Base-by-base conservation (phyloP, 2,329 filamentous ascomycete species). In the Epichloe elymi region DNA sequence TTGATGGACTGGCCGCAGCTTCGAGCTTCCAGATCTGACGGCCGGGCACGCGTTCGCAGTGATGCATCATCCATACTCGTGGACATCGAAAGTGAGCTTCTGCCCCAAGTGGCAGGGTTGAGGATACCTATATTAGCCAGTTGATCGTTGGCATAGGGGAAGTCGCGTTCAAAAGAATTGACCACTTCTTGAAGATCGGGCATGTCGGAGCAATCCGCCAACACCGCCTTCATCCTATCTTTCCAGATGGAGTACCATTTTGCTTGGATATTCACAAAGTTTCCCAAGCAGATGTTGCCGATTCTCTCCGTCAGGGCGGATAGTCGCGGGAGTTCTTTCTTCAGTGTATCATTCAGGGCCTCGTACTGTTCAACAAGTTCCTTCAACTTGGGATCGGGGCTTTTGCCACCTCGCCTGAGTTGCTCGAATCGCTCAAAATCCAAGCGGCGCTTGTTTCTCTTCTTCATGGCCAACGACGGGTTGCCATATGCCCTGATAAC, bases 291-390 rank as follows among this genome's bases (percentile, higher is more conserved):
- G 23, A 86, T 83, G 60, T 89, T 86, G 60, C 93, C 88, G 54
- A 96, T 73, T 59, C 83, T 86, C 55, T 88, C 87, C 1, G 91
- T 96, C 56, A 93, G 70, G 7, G 73, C 70, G 48, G 93, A 95
- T 15, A 98, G 76, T 63, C 83, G 83, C 1, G 91, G 91, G 45
- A 98, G 75, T 64, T 97, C 91, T 57, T 91, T 85, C 67, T 95
- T 96, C 53, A 97, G 74, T 0, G 91, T 88, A 55, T 95, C 88
- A 62, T 97, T 97, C 53, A 98, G 74, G 7, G 89, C 88, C 40
- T 87, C 79, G 65, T 95, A 98, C 63, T 94, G 85, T 61, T 95
- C 88, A 19, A 89, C 88, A 39, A 86, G 80, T 59, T 95, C 88
- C 15, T 79, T 74, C 4, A 90, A 83, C 64, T 91, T 93, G 61